Evolutionary conservation across 176 grass and related monocot species (phyloP), one percentile per base, ranked within the genome.

Genomic region (Ensete glaucum): DNA sequence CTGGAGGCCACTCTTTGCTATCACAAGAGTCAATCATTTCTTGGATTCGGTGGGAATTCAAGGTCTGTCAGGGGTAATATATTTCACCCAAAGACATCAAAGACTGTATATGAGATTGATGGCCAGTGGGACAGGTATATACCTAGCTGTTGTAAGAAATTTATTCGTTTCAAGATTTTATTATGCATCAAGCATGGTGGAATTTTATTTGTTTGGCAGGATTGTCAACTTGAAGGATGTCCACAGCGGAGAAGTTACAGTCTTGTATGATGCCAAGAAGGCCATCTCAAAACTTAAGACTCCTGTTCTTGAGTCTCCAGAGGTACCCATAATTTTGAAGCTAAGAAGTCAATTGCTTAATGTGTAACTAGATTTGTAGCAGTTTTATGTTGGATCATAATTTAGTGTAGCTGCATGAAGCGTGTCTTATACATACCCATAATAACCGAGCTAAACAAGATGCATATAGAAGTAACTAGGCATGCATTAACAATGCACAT

Each of bases 111-210:
- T 21, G 88, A 91, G 85, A 89, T 99, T 8, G 75, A 87, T 1
- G 95, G 95, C 4, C 79, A 85, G 1, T 99, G 95, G 95, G 95
- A 99, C 20, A 73, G 71, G 85, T 83, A 66, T 34, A 49, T 71
- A 51, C 71, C 10, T 10, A 68, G 66, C 34, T 43, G 34, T 43
- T 43, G 34, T 43, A 43, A 43, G 34, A 43, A 43, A 43, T 43
- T 43, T 43, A 43, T 43, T 43, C 3, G 34, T 43, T 43, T 43
- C 34, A 43, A 43, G 34, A 43, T 43, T 43, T 43, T 43, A 43
- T 43, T 43, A 43, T 43, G 34, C 34, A 34, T 55, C n/a, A 77
- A 25, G 14, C 14, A 63, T 50, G 43, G 19, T 64, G 23, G 19
- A 10, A 19, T 64, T 25, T 1, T 2, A 27, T 62, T 81, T 24